Base-by-base conservation (phyloP, 2,329 filamentous ascomycete species). In the Hypoxylon sp. region DNA sequence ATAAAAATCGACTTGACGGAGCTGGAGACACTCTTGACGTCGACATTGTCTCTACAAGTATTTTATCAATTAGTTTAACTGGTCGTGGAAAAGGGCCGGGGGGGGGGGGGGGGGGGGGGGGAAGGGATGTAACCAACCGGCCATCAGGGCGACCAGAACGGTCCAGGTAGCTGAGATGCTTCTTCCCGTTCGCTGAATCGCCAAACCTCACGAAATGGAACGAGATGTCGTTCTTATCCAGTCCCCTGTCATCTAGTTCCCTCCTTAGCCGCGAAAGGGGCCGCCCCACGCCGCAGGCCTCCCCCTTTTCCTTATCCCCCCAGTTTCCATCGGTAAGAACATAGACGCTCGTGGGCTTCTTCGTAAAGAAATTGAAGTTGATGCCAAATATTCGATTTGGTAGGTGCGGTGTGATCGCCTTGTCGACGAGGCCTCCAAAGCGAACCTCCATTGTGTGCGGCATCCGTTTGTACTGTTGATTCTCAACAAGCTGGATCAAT, bases 241-340 rank as follows among this genome's bases (percentile, higher is more conserved):
- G 19, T 1, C 51, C 34, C 9, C 65, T 58, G 2, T 50, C 14
- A 9, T 32, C 17, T 9, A 70, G 30, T 19, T 43, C 50, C 9
- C 60, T n/a, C 9, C 45, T 68, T 11, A 70, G 30, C 19, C 45
- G 23, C 28, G n/a, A 25, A 6, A 72, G 52, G 14, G 63, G 63
- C 5, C 48, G 23, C 38, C 67, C 65, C 10, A 71, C 63, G 10
- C 68, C 56, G 48, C 60, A 68, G 5, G 65, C 65, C 7, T n/a
- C 34, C 11, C 49, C 10, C 2, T 30, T 34, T 10, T 49, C 41
- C 11, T 45, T 45, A 2, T 43, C 19, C 5, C 68, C 65, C 68
- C 68, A 70, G 46, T 63, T 58, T 11, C 68, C 68, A n/a, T 70
- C 68, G 1, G 68, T 68, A 28, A 70, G 64, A 10, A 70, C 53